Evolutionary conservation across 352 stramenopile species (phyloP), one percentile per base, ranked within the genome.

Genomic region (Thraustochytrium striatum): DNA sequence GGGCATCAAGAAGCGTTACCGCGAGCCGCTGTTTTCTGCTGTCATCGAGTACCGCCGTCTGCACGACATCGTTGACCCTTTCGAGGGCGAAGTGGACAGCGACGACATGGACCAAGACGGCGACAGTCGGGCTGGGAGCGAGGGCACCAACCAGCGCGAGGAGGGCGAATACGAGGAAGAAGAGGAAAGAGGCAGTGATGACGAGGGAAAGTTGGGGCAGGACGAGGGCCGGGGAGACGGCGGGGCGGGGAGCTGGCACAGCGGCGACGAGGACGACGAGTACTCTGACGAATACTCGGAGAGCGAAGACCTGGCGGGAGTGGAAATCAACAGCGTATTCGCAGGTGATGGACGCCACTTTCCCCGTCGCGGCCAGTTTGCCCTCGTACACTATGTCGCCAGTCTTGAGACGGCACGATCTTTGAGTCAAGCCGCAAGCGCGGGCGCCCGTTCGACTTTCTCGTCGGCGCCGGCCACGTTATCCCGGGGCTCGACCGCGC

Each of bases 401-500:
- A 8, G 13, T 3, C 55, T 83, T 44, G 72, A 72, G 39, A 69
- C 25, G 72, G 78, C 19, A 82, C n/a, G 16, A 38, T 81, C 11
- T 83, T 83, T 38, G 72, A 83, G 57, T 59, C 43, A 7, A 70
- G 39, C 3, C 55, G 72, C 25, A 59, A 83, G 43, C 55, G 70
- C 30, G 79, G 79, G 5, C 79, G 79, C 2, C 55, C 79, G 19
- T 83, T 83, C 38, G 57, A 83, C 32, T 83, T 83, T 72, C 50
- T 75, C 13, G 57, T 83, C 1, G 79, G 79, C 13, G 79, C 72
- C n/a, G 65, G 79, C 1, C 79, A 83, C 33, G 79, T 83, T 8
- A 72, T 83, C 44, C 72, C 72, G 5, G 79, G 75, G n/a, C 81
- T 65, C 39, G 79, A 83, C 38, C 81, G 81, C 16, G 79, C 72